phyloP scores from a whole-genome alignment of 2,329 filamentous ascomycete genomes.

The Microdochium paspali region DNA sequence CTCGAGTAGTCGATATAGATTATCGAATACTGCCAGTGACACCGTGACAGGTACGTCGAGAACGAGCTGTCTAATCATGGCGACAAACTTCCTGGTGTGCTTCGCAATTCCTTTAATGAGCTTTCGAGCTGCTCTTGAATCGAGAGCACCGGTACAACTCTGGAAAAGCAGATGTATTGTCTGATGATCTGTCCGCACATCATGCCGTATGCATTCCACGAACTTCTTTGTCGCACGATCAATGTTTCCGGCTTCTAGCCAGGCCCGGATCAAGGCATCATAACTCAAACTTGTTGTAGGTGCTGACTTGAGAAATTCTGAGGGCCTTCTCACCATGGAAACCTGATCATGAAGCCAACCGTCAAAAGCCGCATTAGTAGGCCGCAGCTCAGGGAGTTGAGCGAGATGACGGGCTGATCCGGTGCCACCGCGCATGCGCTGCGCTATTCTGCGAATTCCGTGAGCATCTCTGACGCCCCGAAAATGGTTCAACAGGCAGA shows the following conservation, averaged over 20 bases:
- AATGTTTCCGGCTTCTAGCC: slow-evolving; percentile 32
- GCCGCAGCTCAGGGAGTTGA: not conserved
- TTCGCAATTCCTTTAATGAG: slow-evolving; percentile 13
- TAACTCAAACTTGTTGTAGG: slow-evolving; percentile 27
- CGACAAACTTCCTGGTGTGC: slow-evolving; percentile 9
- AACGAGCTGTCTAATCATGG: slow-evolving; percentile 9
- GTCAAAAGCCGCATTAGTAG: not conserved
- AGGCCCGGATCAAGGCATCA: slow-evolving; percentile 35
- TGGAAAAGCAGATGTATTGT: slow-evolving; percentile 16
- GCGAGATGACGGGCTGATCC: not conserved
- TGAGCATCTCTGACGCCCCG: slow-evolving; percentile 28
- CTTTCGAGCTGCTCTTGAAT: slow-evolving; percentile 12
- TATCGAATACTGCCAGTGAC: slow-evolving; percentile 9
- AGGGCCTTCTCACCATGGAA: not conserved
- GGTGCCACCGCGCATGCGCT: slow-evolving; percentile 30
- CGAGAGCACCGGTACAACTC: slow-evolving; percentile 10
- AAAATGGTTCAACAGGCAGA: slow-evolving; percentile 42
- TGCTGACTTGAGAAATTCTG: slow-evolving; percentile 25
- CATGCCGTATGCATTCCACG: slow-evolving; percentile 15
- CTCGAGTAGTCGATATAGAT: slow-evolving; percentile 13
- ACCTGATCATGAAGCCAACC: not conserved
- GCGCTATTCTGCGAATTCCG: slow-evolving; percentile 30
- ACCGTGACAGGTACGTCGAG: slow-evolving; percentile 5
- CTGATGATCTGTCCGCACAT: slow-evolving; percentile 8
- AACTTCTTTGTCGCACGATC: slow-evolving; percentile 16